These are phyloP conservation scores for Pouteria glomerata DNA, from an alignment of 148 eudicot species.

Conservation along the genomic window DNA sequence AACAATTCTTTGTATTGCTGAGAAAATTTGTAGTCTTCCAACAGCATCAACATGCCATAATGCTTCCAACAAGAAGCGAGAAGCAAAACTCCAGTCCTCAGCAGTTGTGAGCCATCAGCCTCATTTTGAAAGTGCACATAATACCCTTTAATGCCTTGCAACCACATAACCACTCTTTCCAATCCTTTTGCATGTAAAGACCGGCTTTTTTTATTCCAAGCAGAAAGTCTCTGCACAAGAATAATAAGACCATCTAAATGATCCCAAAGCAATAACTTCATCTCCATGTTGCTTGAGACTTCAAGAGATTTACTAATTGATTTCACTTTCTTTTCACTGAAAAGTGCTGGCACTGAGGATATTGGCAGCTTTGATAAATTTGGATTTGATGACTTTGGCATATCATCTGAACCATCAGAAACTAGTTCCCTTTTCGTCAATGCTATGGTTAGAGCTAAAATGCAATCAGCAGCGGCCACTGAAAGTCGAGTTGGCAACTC, in stretches of 20 bases:
- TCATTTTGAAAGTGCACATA: conserved; percentile 28
- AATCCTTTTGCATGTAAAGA: conserved; percentile 65
- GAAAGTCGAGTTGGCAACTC: conserved; percentile 93
- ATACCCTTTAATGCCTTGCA: conserved; percentile 36
- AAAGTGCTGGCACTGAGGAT: conserved; percentile 15
- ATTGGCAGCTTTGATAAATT: conserved; percentile 18
- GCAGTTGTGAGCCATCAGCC: conserved; percentile 53
- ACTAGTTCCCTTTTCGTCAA: conserved; percentile 32
- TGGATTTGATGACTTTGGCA: conserved; percentile 19
- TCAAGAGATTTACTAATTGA: conserved; percentile 29
- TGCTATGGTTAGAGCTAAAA: conserved; percentile 48
- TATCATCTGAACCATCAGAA: conserved; percentile 26
- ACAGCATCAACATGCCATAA: conserved; percentile 55
- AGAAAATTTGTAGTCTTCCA: conserved; percentile 44
- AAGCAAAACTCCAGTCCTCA: conserved; percentile 47
- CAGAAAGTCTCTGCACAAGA: conserved; percentile 58
- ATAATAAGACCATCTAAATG: conserved; percentile 49
- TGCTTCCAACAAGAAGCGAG: conserved; percentile 89
- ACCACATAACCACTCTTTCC: conserved; percentile 58
- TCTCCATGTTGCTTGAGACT: conserved; percentile 28
- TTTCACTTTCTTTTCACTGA: conserved; percentile 27
- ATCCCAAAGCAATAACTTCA: conserved; percentile 61
- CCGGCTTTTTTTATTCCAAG: conserved; percentile 76
- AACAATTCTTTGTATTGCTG: conserved; percentile 38
- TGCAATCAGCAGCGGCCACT: conserved; percentile 75